phyloP scores from a whole-genome alignment of 257 asterid genomes.

The Apocynum venetum region DNA sequence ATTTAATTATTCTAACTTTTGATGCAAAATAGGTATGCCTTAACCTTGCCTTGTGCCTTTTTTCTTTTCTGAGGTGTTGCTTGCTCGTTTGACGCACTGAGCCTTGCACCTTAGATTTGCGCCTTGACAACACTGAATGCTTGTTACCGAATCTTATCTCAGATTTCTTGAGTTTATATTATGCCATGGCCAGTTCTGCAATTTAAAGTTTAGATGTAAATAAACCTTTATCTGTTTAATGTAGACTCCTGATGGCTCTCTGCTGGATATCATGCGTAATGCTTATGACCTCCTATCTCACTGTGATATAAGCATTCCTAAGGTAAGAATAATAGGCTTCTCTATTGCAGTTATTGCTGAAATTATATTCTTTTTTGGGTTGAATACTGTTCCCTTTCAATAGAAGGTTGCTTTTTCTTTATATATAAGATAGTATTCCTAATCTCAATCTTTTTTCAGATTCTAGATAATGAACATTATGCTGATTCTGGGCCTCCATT shows the following conservation, averaged over 20 bases:
- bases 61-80: too few species aligned
- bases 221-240: constrained; percentile 24
- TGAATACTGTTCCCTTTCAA: background rate
- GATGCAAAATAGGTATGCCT: too few species aligned
- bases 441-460: constrained; percentile 33
- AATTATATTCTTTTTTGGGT: background rate
- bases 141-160: background rate
- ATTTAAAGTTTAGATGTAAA: constrained; percentile 1
- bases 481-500: constrained; percentile 86
- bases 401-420: background rate
- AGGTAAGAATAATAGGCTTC: constrained; percentile 40
- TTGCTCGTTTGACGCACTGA: too few species aligned
- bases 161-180: background rate
- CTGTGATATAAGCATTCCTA: constrained; percentile 70
- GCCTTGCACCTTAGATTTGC: too few species aligned
- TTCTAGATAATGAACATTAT: constrained; percentile 70
- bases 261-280: constrained; percentile 94
- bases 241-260: constrained; percentile 99
- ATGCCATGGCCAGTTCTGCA: background rate
- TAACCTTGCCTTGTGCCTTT: too few species aligned
- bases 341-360: constrained; percentile 13
- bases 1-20: too few species aligned
- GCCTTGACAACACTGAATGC: background rate
- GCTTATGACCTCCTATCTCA: constrained; percentile 86
- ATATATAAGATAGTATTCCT: constrained; percentile 6